Conservation (phyloP, 768 basidiomycete species). For the Mycena pura region DNA sequence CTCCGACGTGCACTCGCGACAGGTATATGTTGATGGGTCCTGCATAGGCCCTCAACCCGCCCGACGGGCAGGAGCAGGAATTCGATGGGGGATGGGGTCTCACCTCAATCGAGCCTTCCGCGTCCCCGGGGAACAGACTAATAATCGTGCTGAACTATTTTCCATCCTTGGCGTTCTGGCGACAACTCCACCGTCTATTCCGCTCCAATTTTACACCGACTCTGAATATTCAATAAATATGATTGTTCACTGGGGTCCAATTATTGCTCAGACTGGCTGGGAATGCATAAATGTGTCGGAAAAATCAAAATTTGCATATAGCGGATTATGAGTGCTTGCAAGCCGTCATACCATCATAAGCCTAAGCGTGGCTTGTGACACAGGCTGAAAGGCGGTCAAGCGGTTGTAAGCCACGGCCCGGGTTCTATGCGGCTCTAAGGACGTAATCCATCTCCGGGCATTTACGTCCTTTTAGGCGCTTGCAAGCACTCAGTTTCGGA, state of each 20-base stretch:
- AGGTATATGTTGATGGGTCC: constrained; percentile 15
- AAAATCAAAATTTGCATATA: no score
- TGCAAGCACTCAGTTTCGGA: no score
- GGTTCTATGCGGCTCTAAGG: no score
- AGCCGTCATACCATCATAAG: no score
- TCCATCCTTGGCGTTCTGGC: constrained; percentile 17
- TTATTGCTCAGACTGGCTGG: constrained; percentile 22
- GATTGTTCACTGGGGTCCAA: neutral
- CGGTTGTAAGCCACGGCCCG: no score
- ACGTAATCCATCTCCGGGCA: no score
- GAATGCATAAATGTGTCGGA: no score
- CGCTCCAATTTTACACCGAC: constrained; percentile 17
- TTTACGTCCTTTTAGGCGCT: no score
- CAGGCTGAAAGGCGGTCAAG: no score
- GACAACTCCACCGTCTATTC: neutral
- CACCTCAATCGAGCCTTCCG: neutral
- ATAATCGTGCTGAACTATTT: constrained; percentile 25
- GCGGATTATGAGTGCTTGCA: no score
- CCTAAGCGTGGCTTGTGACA: no score
- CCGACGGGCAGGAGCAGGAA: constrained; percentile 4
- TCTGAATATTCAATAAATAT: constrained; percentile 23
- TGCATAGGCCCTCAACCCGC: neutral
- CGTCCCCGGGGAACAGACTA: constrained; percentile 15
- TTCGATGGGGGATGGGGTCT: neutral
- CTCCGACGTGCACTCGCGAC: no score